A percentile compares a stretch with the other conserved stretches of the same genome.
phyloP scores from a whole-genome alignment of 2,329 filamentous ascomycete genomes.

The Verticillium isaacii region DNA sequence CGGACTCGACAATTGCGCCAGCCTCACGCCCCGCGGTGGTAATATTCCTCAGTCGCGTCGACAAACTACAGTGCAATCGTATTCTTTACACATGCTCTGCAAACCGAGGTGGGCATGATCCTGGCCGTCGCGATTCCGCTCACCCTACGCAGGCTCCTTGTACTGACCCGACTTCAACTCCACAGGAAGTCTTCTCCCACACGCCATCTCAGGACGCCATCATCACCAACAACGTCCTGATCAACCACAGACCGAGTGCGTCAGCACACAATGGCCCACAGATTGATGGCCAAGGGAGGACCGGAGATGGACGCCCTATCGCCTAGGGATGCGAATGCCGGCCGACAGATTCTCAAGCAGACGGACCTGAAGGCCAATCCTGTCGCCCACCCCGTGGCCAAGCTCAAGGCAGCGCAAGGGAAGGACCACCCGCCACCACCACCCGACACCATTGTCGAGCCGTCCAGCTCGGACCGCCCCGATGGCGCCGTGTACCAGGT shows the following conservation, averaged over 20 bases:
- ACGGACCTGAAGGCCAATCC: slow-evolving; percentile 45
- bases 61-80: not conserved
- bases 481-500: slow-evolving; percentile 70
- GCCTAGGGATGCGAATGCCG: slow-evolving; percentile 60
- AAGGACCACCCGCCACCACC: slow-evolving; percentile 64
- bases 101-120: not conserved
- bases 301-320: slow-evolving; percentile 60
- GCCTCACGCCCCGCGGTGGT: not conserved
- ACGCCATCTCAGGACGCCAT: not conserved
- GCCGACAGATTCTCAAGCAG: slow-evolving; percentile 41
- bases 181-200: not conserved
- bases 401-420: slow-evolving; percentile 53
- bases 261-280: slow-evolving; percentile 36
- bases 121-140: not conserved
- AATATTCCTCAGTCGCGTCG: not conserved
- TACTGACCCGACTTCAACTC: not conserved
- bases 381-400: slow-evolving; percentile 31
- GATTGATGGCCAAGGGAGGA: slow-evolving; percentile 43
- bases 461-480: slow-evolving; percentile 62
- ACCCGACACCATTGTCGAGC: slow-evolving; percentile 55
- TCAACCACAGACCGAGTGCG: not conserved
- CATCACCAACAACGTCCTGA: not conserved
- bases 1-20: not conserved
- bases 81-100: not conserved
- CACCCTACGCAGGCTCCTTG: not conserved